Base-by-base conservation (phyloP, 345 rosid genomes). In the Hypericum perforatum region DNA sequence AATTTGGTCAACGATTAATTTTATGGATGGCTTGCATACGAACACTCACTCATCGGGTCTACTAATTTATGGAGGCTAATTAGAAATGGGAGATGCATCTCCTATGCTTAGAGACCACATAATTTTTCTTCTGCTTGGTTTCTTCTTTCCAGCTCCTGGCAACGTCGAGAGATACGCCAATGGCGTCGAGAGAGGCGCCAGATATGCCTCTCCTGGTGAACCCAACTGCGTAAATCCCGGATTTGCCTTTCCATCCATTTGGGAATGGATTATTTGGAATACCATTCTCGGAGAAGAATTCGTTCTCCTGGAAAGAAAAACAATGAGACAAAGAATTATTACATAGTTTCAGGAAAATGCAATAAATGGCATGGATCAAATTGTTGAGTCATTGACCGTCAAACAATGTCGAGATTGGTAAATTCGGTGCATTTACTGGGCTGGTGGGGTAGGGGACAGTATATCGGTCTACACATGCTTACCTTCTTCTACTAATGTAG, bases 121-220 rank as follows among this genome's bases (percentile, higher is more conserved):
- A 47, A 43, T 45, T 61, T 58, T 41, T 66, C 15, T 49, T 51
- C 39, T 60, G 71, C 53, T 40, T 61, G 5, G 66, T 66, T 56
- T 66, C 71, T 45, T 66, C 71, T 44, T 66, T 66, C 71, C 71
- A 66, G 54, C 29, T 56, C 14, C 15, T 66, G 37, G 62, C 53
- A 9, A 66, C 45, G 49, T 66, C 71, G 32, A 43, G 36, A 50
- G 65, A 47, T 11, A 56, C 54, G 39, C 54, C 61, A 2, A 36
- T 39, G 8, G 71, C 65, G 45, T 66, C 71, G 5, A 52, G 43
- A 13, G 95, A 84, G 40, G 83, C 87, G 54, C 98, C 98, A 0
- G 86, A 74, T 16, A 91, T 77, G 62, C 98, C 98, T 81, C 76
- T 91, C 80, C 76, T 79, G 13, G 92, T 76, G 62, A 91, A 91